These are phyloP conservation scores for Ascochyta viciae-villosae DNA, from an alignment of 2,329 filamentous ascomycete genomes.

Conservation along the genomic window DNA sequence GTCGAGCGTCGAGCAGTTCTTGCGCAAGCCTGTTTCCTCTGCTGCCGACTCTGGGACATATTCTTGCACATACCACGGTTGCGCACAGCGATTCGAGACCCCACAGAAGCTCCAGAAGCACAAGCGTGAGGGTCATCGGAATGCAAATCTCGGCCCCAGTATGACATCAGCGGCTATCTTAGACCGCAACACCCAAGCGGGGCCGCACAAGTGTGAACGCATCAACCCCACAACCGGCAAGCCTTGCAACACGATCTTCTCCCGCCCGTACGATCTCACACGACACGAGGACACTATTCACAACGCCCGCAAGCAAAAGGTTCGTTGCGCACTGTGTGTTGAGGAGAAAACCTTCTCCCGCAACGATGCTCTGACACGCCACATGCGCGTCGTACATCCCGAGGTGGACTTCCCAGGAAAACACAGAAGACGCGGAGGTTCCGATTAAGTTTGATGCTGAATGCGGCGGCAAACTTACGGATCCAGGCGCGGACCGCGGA, in stretches of 20 bases:
- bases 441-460: conserved; percentile 35
- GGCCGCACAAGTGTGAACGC: conserved; percentile 89
- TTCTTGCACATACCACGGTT: conserved; percentile 95
- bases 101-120: conserved; percentile 89
- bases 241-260: conserved; percentile 93
- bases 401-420: conserved; percentile 84
- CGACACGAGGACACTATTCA: conserved; percentile 98
- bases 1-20: conserved; percentile 44
- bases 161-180: conserved; percentile 64
- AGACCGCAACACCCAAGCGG: conserved; percentile 82
- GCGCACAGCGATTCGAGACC: conserved; percentile 85
- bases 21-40: conserved; percentile 66
- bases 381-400: conserved; percentile 92
- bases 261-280: conserved; percentile 93
- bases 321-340: conserved; percentile 88
- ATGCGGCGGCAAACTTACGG: conserved; percentile 12
- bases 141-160: conserved; percentile 50
- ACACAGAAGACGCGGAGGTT: conserved; percentile 53
- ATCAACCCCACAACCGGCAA: conserved; percentile 96
- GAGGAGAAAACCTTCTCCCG: conserved; percentile 98
- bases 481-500: neutral
- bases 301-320: conserved; percentile 92
- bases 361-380: conserved; percentile 90
- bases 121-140: conserved; percentile 88
- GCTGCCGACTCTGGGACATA: conserved; percentile 86